Evolutionary conservation across 2,329 filamentous ascomycete genomes (phyloP), one percentile per base, ranked within the genome.

Genomic region (Lasiodiplodia sp.): DNA sequence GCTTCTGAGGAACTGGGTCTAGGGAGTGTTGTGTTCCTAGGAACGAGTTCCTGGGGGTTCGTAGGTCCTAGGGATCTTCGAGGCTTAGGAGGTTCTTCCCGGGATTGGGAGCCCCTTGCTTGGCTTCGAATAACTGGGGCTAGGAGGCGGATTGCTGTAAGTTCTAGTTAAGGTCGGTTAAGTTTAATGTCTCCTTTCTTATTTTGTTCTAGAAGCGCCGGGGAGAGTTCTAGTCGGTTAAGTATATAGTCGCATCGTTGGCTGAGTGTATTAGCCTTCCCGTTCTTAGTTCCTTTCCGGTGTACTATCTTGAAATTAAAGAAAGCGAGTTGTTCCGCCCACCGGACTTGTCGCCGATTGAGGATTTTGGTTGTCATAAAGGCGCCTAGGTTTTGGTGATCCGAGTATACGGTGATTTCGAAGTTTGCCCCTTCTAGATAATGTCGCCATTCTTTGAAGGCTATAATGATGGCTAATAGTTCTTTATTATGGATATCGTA

Each of bases 401-500:
- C 71, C 1, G 71, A 73, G 37, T 73, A 65, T 4, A 79, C 70
- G 18, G 69, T 62, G 10, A 75, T 68, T 12, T 51, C 63, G 10
- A 71, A 5, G 25, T 70, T 37, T 1, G 66, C 55, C 7, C 65
- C 68, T 64, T 73, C 64, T 0, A 78, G 70, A 40, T 77, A 64
- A 18, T 70, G 63, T 23, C 70, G 6, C 73, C 69, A 78, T 68
- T 74, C 56, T 68, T 77, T 66, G 31, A 78, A 72, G 21, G 49
- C 63, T 4, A 55, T 56, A n/a, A 80, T 66, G 57, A 80, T 76
- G 2, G 76, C 75, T 10, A 79, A 47, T 1, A 81, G 71, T 71
- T 79, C 75, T 65, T 79, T 78, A 58, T 80, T 69, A 63, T 79
- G 71, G n/a, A 78, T 77, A 3, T 77, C 60, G 69, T 79, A 79